Evolutionary conservation across 257 asterid species (phyloP).

Genomic region (Capsicum pubescens): DNA sequence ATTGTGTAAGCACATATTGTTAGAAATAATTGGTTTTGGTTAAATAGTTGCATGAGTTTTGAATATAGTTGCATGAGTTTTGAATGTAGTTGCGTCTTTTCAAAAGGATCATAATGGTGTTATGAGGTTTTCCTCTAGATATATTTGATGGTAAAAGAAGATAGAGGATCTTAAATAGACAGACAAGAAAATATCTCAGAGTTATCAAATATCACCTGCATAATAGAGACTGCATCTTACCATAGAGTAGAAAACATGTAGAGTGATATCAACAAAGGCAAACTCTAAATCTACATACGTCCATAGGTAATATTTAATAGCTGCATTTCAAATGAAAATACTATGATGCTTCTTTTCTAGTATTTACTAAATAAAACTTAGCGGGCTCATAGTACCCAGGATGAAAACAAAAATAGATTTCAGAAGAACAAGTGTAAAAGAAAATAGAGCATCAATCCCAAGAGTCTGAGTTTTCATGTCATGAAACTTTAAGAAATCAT

Average conservation of each 20-base stretch:
- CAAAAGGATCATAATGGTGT: neutral
- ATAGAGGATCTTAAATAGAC: neutral
- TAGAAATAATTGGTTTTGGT: neutral
- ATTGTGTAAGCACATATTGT: neutral
- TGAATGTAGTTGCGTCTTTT: too few species aligned
- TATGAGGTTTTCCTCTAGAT: neutral
- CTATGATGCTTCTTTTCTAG: neutral
- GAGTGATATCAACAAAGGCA: slow-evolving; percentile 63
- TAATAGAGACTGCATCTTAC: slow-evolving; percentile 48
- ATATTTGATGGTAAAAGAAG: neutral
- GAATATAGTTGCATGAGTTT: neutral
- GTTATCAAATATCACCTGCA: neutral
- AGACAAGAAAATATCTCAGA: neutral
- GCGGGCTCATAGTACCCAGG: slow-evolving; percentile 50
- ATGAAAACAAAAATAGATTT: slow-evolving; percentile 71
- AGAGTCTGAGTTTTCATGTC: slow-evolving; percentile 73
- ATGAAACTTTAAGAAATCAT: slow-evolving; percentile 47
- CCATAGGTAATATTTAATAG: slow-evolving; percentile 78
- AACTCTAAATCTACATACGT: slow-evolving; percentile 87
- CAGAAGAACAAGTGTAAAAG: slow-evolving; percentile 76
- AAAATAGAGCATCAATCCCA: slow-evolving; percentile 74
- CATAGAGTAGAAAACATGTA: slow-evolving; percentile 65
- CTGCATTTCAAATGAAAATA: slow-evolving; percentile 57
- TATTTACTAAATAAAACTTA: slow-evolving; percentile 11
- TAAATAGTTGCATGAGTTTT: neutral